Percentiles rank a stretch among this genome's conserved stretches.
phyloP scores from a whole-genome alignment of 164 flowering plant species.

The Liquidambar formosana region DNA sequence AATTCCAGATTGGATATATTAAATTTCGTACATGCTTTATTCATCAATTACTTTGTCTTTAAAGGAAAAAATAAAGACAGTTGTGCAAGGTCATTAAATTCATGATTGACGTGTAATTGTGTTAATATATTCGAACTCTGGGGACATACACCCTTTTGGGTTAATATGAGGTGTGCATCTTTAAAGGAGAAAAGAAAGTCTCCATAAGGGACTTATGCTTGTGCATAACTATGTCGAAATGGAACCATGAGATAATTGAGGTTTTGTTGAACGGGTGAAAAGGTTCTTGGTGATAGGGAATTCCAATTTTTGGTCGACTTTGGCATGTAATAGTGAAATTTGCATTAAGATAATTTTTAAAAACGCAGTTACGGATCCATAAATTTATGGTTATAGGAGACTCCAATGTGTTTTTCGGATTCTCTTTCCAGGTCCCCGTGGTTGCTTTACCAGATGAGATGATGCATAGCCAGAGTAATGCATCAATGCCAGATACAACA shows the following conservation, averaged over 20 bases:
- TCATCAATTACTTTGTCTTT: background rate
- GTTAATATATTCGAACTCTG: background rate
- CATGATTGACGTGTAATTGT: too few relatives aligned
- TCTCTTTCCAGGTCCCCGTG: constrained; percentile 45
- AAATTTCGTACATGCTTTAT: too few relatives aligned
- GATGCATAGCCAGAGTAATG: constrained; percentile 31
- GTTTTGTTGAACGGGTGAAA: too few relatives aligned
- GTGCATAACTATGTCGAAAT: too few relatives aligned
- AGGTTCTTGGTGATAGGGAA: too few relatives aligned
- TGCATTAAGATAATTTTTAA: background rate
- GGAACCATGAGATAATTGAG: too few relatives aligned
- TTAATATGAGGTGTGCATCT: background rate
- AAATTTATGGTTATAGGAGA: background rate
- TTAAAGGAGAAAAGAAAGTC: background rate
- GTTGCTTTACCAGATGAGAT: constrained; percentile 46
- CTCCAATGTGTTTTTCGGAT: background rate
- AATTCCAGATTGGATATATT: too few relatives aligned
- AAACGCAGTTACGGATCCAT: background rate
- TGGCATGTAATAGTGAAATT: background rate
- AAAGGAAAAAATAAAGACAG: too few relatives aligned
- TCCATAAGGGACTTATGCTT: too few relatives aligned
- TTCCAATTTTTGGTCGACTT: background rate
- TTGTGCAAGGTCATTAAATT: too few relatives aligned
- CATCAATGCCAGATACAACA: constrained; percentile 32
- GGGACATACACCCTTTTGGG: background rate